Conservation (phyloP, 1,139 yeast species). For the Groenewaldozyma sp. region DNA sequence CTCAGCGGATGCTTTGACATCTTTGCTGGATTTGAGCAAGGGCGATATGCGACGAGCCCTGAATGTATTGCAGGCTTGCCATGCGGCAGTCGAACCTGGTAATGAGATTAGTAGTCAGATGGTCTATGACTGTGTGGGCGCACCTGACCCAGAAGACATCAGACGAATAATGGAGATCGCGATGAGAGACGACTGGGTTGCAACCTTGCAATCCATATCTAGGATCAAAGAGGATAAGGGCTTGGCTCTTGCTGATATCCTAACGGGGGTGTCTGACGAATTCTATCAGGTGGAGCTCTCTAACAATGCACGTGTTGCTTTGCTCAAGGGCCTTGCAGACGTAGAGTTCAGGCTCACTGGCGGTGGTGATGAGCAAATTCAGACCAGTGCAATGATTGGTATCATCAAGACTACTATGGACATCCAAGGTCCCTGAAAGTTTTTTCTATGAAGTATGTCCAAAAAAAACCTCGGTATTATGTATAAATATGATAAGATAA, state of each 20-base stretch:
- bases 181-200: constrained; percentile 81
- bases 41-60: constrained; percentile 97
- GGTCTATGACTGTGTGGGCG: constrained; percentile 92
- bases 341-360: constrained; percentile 83
- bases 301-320: constrained; percentile 48
- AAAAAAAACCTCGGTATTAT: too few species aligned
- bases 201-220: constrained; percentile 57
- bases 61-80: constrained; percentile 90
- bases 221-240: constrained; percentile 65
- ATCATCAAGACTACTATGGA: constrained; percentile 58
- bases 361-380: constrained; percentile 90
- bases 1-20: constrained; percentile 47
- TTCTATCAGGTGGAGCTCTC: constrained; percentile 59
- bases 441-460: neutral
- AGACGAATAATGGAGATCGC: constrained; percentile 67
- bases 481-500: constrained; percentile 4
- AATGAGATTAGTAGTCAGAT: constrained; percentile 50
- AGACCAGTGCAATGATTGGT: constrained; percentile 84
- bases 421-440: constrained; percentile 16
- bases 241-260: constrained; percentile 76
- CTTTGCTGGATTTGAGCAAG: constrained; percentile 59
- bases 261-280: constrained; percentile 65
- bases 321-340: constrained; percentile 67
- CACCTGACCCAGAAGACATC: constrained; percentile 84
- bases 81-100: constrained; percentile 37